Conservation (phyloP, 495 filamentous ascomycete genomes). For the Zalerion maritima region DNA sequence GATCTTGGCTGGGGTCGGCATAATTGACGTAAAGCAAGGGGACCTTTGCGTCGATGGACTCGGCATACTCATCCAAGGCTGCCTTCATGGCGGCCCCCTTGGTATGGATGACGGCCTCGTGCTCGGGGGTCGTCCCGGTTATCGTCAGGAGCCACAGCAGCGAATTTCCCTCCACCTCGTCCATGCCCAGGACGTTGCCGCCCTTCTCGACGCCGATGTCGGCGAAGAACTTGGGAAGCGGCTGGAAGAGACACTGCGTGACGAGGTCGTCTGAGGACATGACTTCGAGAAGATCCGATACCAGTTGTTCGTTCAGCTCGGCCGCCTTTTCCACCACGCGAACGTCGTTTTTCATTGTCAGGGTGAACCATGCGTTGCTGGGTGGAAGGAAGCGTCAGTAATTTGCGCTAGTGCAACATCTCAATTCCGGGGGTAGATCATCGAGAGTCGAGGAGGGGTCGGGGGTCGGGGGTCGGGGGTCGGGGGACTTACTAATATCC, state of each 20-base stretch:
- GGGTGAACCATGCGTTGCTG: conserved; percentile 17
- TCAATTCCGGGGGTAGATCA: too few relatives aligned
- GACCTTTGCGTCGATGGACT: conserved; percentile 9
- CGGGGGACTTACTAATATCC: conserved; percentile 7
- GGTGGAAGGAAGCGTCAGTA: too few relatives aligned
- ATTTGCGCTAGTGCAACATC: too few relatives aligned
- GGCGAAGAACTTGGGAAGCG: conserved; percentile 24
- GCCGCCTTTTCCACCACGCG: conserved; percentile 11
- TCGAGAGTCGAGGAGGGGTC: conserved; percentile 2
- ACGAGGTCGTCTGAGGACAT: conserved; percentile 16
- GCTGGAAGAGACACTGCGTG: conserved; percentile 34
- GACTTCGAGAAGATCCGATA: conserved; percentile 8
- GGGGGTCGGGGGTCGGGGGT: conserved; percentile 4
- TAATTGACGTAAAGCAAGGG: conserved; percentile 25
- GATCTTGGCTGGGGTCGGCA: conserved; percentile 26
- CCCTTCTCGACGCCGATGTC: conserved; percentile 27
- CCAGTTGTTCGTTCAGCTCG: conserved; percentile 10
- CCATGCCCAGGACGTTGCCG: conserved; percentile 39
- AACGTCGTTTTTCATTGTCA: conserved; percentile 14
- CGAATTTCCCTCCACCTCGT: conserved; percentile 17
- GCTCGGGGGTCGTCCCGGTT: conserved; percentile 12
- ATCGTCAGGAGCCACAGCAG: conserved; percentile 7
- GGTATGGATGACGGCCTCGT: conserved; percentile 6
- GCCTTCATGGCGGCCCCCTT: conserved; percentile 6
- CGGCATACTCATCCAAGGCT: conserved; percentile 8